Evolutionary conservation across 257 asterid genomes (phyloP), one percentile per base, ranked within the genome.

Genomic region (Penstemon davidsonii): DNA sequence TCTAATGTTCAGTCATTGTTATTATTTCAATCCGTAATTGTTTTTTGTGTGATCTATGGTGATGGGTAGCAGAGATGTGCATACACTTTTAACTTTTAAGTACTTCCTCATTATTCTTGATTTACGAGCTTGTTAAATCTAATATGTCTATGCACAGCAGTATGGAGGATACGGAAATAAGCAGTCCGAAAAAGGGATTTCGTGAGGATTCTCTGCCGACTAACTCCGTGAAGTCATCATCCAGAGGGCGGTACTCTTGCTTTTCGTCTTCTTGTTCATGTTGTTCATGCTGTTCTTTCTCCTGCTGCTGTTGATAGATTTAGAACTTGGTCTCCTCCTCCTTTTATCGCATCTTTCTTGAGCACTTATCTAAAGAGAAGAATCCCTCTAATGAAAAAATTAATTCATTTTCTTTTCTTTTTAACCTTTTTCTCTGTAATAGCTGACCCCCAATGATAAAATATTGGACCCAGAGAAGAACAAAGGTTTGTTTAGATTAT

Each of bases 271-370:
- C 52, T 18, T 72, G 73, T 67, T 69, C 79, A 10, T 55, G 56
- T 33, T 66, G 25, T 44, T 53, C 75, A 42, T 74, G 74, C 49
- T 69, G 70, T 66, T 59, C 72, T 69, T 64, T 79, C 67, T 45
- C 74, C 5, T 69, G 67, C 60, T 72, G 77, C 71, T 64, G 69
- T 69, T 78, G 80, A 74, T 58, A 51, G 69, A 72, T 61, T 46
- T 63, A 69, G 73, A 62, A 69, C 60, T 52, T 65, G 44, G 57
- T 45, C 12, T 18, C 46, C 55, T 52, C 72, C 18, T 64, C 74
- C 49, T 37, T 37, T 45, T 56, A 37, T 62, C 64, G 49, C 33
- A 4, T 55, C 57, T 50, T 63, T 55, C 11, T 15, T 15, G 45
- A 51, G 50, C 44, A 59, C 71, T 41, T 39, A 66, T 61, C 55